Conservation (phyloP, 2,329 filamentous ascomycete species). For the Tolypocladium cylindrosporum region DNA sequence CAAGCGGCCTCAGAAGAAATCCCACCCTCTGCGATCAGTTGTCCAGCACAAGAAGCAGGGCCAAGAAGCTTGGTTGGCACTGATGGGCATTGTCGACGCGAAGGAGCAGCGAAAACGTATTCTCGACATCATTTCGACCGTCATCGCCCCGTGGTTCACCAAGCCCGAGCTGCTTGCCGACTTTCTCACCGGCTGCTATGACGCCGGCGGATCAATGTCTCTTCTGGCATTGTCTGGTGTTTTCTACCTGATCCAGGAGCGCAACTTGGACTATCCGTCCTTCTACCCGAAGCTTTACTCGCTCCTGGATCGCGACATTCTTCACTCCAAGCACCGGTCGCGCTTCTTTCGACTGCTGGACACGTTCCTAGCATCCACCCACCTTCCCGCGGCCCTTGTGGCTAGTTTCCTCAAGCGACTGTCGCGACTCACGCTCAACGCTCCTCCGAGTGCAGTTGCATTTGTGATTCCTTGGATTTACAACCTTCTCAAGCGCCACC, state of each 20-base stretch:
- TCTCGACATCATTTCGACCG: slow-evolving; percentile 62
- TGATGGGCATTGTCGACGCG: slow-evolving; percentile 58
- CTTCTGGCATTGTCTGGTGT: slow-evolving; percentile 84
- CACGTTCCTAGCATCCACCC: slow-evolving; percentile 81
- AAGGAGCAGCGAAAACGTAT: slow-evolving; percentile 71
- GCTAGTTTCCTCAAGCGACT: slow-evolving; percentile 97
- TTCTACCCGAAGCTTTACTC: slow-evolving; percentile 95
- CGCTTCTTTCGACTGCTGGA: slow-evolving; percentile 88
- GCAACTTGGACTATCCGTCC: slow-evolving; percentile 89
- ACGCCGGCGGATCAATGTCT: slow-evolving; percentile 76
- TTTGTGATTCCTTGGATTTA: slow-evolving; percentile 88
- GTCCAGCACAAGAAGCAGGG: slow-evolving; percentile 67
- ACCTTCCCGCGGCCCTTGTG: slow-evolving; percentile 82
- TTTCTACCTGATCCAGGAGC: slow-evolving; percentile 87
- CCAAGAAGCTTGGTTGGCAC: slow-evolving; percentile 76
- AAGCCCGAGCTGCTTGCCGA: slow-evolving; percentile 88
- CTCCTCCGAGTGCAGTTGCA: slow-evolving; percentile 82
- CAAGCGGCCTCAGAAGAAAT: slow-evolving; percentile 53
- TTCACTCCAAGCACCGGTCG: slow-evolving; percentile 91
- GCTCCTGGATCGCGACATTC: slow-evolving; percentile 70
- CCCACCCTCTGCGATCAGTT: slow-evolving; percentile 54
- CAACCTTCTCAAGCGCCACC: slow-evolving; percentile 85
- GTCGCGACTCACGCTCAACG: slow-evolving; percentile 72
- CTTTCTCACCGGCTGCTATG: slow-evolving; percentile 90
- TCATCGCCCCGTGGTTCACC: slow-evolving; percentile 81